Base-by-base conservation (phyloP, 2,329 filamentous ascomycete species). In the Xylariaceae sp. region DNA sequence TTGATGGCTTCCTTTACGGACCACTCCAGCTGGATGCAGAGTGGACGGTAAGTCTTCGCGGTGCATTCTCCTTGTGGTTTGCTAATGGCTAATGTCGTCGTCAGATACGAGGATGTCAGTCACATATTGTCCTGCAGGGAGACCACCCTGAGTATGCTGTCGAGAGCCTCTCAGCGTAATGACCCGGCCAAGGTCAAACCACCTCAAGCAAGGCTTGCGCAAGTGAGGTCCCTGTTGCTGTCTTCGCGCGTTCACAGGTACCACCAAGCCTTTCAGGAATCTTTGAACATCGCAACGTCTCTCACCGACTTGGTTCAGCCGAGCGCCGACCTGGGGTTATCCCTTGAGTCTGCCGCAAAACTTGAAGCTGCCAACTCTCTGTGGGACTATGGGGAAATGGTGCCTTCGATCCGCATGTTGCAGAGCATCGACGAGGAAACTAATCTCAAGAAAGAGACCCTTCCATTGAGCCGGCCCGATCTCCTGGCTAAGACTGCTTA, bases 381-480 rank as follows among this genome's bases (percentile, higher is more conserved):
- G 1, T 98, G 92, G 90, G 87, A 93, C 42, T 83, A 94, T 53
- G 88, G 88, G 10, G 90, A 98, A 57, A 85, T 86, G 65, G 77
- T 81, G 14, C 77, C 85, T 0, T 94, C 92, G 0, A 94, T 98
- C 39, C 75, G 80, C 23, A 89, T 96, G 72, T 74, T 96, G 14
- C 83, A 90, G 50, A 72, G 76, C 27, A 70, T 95, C 9, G 73
- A 83, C 35, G 64, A 68, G 27, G 68, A 75, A 32, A 66, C 70
- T 24, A 69, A 76, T 18, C 58, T 85, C 3, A 75, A 75, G 35
- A 76, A 73, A 37, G 8, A 93, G 54, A 75, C 75, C 1, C 76
- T 94, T 28, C 62, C 70, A 3, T 72, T 94, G 19, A 86, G 80
- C 32, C 73, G 77, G 29, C 77, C 90, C 2, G 83, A 90, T 41